Evolutionary conservation across 2,329 filamentous ascomycete genomes (phyloP).

Genomic region (Thelonectria olida): DNA sequence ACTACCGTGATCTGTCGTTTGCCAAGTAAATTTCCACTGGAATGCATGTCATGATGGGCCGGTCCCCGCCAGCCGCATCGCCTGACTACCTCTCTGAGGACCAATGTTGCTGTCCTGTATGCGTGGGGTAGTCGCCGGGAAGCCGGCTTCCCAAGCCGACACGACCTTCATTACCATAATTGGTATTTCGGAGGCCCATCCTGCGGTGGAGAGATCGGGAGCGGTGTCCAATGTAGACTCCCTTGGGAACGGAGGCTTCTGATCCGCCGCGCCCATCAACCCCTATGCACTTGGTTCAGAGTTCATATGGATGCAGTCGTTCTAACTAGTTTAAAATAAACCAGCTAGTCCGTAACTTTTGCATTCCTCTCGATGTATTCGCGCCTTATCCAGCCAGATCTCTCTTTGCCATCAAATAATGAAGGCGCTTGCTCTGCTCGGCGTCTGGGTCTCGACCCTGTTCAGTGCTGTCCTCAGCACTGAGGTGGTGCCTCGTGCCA

Average conservation of each 20-base stretch:
- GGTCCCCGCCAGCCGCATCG: not conserved
- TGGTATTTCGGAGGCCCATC: not conserved
- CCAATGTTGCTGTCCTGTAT: not conserved
- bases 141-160: not conserved
- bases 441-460: constrained; percentile 20
- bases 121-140: not conserved
- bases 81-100: not conserved
- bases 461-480: constrained; percentile 10
- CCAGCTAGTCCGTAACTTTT: too few species aligned
- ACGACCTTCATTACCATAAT: not conserved
- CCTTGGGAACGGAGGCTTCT: constrained; percentile 1
- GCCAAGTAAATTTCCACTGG: not conserved
- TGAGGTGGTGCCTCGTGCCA: constrained; percentile 30
- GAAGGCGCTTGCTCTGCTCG: constrained; percentile 10
- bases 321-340: not conserved
- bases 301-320: not conserved
- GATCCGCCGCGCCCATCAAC: constrained; percentile 4
- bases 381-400: not conserved
- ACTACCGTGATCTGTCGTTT: not conserved
- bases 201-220: not conserved
- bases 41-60: not conserved
- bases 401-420: not conserved
- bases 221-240: not conserved
- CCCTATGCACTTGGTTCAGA: not conserved
- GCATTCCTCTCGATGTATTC: not conserved